Evolutionary conservation across 2,329 filamentous ascomycete genomes (phyloP), one percentile per base, ranked within the genome.

Genomic region (Aspergillus caelatus): DNA sequence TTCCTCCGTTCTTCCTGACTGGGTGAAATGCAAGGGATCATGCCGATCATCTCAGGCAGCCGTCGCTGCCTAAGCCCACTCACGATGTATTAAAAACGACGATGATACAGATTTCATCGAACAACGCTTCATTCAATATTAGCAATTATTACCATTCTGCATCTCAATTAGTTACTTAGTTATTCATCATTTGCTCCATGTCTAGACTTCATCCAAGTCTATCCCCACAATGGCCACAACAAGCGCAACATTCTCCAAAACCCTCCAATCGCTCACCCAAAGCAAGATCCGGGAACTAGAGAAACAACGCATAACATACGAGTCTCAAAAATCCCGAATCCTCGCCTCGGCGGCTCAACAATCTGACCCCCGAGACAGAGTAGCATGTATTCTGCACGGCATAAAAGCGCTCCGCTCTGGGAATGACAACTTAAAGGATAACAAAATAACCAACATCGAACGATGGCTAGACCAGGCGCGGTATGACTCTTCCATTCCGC

Each of bases 401-500:
- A 57, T 60, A 4, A 67, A 67, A n/a, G 53, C 65, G 2, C 62
- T 74, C 19, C 53, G 57, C 12, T 64, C 68, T 19, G 57, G 60
- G 4, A 61, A 65, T 12, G 57, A 61, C 9, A 62, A 65, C 2
- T 32, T 62, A 7, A 41, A 48, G 5, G 65, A 70, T n/a, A 10
- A 19, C 1, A 58, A 61, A 0, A 52, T 78, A 39, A 46, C 28
- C 2, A 78, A 78, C 59, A 73, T 80, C n/a, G 62, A 74, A 23
- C 69, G 71, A 36, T 78, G 74, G 73, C 65, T 80, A 3, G 64
- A 75, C 21, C 78, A 80, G 62, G 77, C 76, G 2, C 67, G 64
- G 8, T 79, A 79, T 57, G 78, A 80, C 67, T 68, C 75, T 11
- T 76, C 77, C 0, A 71, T 80, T 26, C 71, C 75, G 5, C 58